Evolutionary conservation across 352 stramenopile species (phyloP).

Genomic region (Saprolegnia diclina): DNA sequence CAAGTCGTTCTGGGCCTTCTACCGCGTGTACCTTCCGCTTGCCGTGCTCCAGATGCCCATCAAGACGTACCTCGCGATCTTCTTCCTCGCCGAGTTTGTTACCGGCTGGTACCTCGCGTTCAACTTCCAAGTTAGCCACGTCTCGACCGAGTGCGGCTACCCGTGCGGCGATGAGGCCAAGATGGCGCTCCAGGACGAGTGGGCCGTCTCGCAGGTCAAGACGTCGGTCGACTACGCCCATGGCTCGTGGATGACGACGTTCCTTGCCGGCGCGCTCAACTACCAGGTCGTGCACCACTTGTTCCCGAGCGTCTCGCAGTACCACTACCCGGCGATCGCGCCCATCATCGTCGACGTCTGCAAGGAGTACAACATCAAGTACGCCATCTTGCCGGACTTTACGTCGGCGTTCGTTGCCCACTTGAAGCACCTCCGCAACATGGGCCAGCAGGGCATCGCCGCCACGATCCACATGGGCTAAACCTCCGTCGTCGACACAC

Average conservation of each 20-base stretch:
- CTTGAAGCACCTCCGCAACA: slow-evolving; percentile 85
- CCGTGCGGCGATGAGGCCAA: slow-evolving; percentile 60
- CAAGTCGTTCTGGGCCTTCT: slow-evolving; percentile 86
- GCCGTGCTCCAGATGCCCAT: slow-evolving; percentile 55
- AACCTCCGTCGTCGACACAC: slow-evolving; percentile 15
- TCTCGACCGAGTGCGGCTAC: slow-evolving; percentile 88
- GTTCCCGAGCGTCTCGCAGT: slow-evolving; percentile 91
- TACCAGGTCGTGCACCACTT: slow-evolving; percentile 94
- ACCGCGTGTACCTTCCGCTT: slow-evolving; percentile 85
- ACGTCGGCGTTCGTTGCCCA: slow-evolving; percentile 67
- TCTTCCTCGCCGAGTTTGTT: slow-evolving; percentile 83
- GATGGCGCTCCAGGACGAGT: slow-evolving; percentile 76
- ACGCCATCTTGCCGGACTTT: slow-evolving; percentile 86
- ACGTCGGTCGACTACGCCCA: slow-evolving; percentile 92
- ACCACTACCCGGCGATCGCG: slow-evolving; percentile 89
- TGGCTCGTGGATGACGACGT: slow-evolving; percentile 78
- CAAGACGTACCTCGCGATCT: slow-evolving; percentile 67
- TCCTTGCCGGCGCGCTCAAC: slow-evolving; percentile 94
- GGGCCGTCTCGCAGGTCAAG: slow-evolving; percentile 91
- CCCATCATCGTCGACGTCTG: slow-evolving; percentile 91
- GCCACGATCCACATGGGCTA: slow-evolving; percentile 85
- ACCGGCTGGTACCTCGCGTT: slow-evolving; percentile 91
- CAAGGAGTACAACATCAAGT: slow-evolving; percentile 91
- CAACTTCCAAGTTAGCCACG: slow-evolving; percentile 91
- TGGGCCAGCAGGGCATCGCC: slow-evolving; percentile 75